A percentile compares a stretch with the other conserved stretches of the same genome.
Conservation (phyloP, 495 filamentous ascomycete genomes). For the Sordaria brevicollis region DNA sequence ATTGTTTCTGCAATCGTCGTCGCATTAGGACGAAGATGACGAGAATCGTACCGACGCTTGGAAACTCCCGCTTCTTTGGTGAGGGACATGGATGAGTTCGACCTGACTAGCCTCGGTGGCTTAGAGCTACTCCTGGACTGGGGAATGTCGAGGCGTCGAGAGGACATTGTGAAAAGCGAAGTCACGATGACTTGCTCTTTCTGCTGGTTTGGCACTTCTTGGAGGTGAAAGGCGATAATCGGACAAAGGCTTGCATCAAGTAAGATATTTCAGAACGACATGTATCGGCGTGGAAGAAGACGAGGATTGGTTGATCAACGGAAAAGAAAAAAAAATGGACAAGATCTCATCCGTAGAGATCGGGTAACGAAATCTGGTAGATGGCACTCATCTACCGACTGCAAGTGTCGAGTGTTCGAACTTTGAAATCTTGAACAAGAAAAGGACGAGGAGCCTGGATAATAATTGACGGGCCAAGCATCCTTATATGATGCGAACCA, state of each 20-base stretch:
- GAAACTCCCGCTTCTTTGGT: slow-evolving; percentile 35
- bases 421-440: neutral
- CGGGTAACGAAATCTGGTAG: neutral
- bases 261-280: neutral
- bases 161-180: slow-evolving; percentile 29
- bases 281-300: neutral
- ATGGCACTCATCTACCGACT: neutral
- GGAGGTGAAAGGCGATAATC: neutral
- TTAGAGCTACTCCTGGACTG: slow-evolving; percentile 37
- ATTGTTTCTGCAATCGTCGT: slow-evolving; percentile 20
- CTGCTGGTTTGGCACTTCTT: neutral
- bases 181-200: neutral
- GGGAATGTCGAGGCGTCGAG: slow-evolving; percentile 28
- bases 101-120: slow-evolving; percentile 25
- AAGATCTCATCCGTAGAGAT: neutral
- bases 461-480: neutral
- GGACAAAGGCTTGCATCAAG: neutral
- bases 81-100: slow-evolving; percentile 38
- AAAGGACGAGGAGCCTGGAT: neutral
- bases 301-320: neutral
- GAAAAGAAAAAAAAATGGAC: neutral
- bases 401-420: neutral
- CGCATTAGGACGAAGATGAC: slow-evolving; percentile 28
- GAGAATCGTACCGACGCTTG: slow-evolving; percentile 32
- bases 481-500: neutral